Conservation (phyloP, 176 grass and related monocot genomes). For the Triticum urartu region DNA sequence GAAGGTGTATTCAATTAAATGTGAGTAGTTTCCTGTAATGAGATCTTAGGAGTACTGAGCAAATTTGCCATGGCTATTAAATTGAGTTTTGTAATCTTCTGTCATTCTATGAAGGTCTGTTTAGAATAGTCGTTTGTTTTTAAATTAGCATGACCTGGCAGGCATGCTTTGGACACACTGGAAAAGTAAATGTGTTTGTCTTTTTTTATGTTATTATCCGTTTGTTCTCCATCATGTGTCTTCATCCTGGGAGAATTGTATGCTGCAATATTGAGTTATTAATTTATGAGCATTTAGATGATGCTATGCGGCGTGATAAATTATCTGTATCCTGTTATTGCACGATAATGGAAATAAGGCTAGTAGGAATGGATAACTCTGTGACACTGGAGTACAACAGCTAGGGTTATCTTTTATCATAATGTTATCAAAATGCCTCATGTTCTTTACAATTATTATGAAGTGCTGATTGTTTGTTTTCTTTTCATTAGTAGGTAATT, state of each 20-base stretch:
- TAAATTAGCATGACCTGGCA: not conserved
- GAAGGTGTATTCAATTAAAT: not conserved
- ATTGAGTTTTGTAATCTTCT: not conserved
- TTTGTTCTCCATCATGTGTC: not conserved
- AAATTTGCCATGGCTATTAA: not conserved
- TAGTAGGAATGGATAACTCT: not conserved
- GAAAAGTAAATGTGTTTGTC: not conserved
- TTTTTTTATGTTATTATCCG: not conserved
- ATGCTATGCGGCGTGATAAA: not conserved
- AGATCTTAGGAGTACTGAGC: not conserved
- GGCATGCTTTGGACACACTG: not conserved
- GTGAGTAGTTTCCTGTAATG: not conserved
- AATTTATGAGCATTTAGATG: not conserved
- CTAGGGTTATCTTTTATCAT: not conserved
- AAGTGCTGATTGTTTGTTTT: slow-evolving; percentile 37
- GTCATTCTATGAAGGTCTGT: not conserved
- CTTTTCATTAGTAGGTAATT: slow-evolving; percentile 71
- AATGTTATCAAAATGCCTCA: not conserved
- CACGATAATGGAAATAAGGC: not conserved
- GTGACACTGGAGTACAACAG: not conserved
- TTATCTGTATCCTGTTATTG: not conserved
- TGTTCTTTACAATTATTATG: not conserved
- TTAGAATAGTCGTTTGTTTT: not conserved
- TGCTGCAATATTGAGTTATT: not conserved
- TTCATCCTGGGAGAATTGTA: not conserved